Conservation (phyloP, 2,329 filamentous ascomycete genomes). For the Fusarium foetens region DNA sequence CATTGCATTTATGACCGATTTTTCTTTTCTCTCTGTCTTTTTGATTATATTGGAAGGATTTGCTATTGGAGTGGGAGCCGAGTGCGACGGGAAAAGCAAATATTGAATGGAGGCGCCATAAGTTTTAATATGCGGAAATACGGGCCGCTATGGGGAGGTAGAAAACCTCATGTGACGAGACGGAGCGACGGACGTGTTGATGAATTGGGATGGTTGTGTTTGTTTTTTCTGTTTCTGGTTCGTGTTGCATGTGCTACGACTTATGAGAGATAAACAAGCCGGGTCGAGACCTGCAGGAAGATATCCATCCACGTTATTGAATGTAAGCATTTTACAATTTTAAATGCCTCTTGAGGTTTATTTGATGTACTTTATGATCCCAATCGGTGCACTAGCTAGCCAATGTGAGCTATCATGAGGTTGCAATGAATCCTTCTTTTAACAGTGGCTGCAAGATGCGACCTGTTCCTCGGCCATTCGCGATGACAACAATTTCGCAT, state of each 20-base stretch:
- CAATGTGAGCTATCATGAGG: neutral
- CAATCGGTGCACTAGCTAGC: neutral
- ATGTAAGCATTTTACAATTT: conserved; percentile 16
- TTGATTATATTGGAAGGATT: conserved; percentile 10
- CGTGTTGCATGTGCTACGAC: conserved; percentile 42
- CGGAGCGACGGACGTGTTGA: conserved; percentile 7
- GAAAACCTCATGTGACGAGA: conserved; percentile 24
- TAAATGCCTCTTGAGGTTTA: neutral
- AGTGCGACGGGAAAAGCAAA: conserved; percentile 28
- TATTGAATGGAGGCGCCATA: conserved; percentile 24
- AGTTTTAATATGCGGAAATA: conserved; percentile 17
- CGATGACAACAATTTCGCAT: conserved; percentile 16
- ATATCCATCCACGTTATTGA: conserved; percentile 42
- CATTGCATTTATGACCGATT: conserved; percentile 27
- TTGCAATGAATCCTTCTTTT: neutral
- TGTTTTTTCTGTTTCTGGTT: conserved; percentile 31
- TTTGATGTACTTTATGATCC: neutral
- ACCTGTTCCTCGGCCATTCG: conserved; percentile 28
- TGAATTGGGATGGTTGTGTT: conserved; percentile 31
- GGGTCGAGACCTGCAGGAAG: conserved; percentile 36
- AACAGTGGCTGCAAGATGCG: conserved; percentile 10
- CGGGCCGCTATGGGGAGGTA: conserved; percentile 13
- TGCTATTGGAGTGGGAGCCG: conserved; percentile 18
- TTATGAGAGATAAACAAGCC: conserved; percentile 46
- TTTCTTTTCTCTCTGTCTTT: neutral